A percentile compares a stretch with the other conserved stretches of the same genome.
Conservation (phyloP, 1,139 yeast species). For the Scheffersomyces parashehatae region DNA sequence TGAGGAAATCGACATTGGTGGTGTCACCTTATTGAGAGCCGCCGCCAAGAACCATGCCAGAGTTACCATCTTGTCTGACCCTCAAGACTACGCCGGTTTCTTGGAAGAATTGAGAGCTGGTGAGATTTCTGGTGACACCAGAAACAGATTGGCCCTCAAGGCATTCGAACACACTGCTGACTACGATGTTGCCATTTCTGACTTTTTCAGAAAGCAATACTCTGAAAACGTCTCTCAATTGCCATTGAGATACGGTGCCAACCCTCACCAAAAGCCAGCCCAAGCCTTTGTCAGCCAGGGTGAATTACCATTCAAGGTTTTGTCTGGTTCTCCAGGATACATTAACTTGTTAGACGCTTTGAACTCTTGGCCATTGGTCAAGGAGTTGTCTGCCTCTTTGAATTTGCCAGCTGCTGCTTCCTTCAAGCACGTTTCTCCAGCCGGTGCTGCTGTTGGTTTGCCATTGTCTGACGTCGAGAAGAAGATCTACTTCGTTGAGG, state of each 20-base stretch:
- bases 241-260: constrained; percentile 96
- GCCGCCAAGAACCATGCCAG: constrained; percentile 98
- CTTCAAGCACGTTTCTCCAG: constrained; percentile 98
- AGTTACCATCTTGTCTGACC: constrained; percentile 93
- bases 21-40: constrained; percentile 94
- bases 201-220: constrained; percentile 96
- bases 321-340: constrained; percentile 95
- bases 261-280: constrained; percentile 99
- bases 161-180: constrained; percentile 99
- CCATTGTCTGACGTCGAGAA: constrained; percentile 90
- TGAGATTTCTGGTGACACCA: constrained; percentile 69
- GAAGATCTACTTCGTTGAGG: constrained; percentile 92
- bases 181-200: constrained; percentile 93
- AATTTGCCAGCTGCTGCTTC: constrained; percentile 98
- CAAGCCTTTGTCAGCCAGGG: constrained; percentile 91
- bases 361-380: constrained; percentile 98
- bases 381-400: constrained; percentile 91
- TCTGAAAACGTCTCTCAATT: constrained; percentile 86
- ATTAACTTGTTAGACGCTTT: constrained; percentile 93
- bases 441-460: constrained; percentile 96
- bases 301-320: constrained; percentile 88
- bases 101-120: constrained; percentile 75
- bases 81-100: constrained; percentile 85
- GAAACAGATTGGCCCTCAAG: constrained; percentile 86
- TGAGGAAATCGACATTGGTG: constrained; percentile 98